Base-by-base conservation (phyloP, 108 stramenopile genomes). In the Discostella pseudostelligera region DNA sequence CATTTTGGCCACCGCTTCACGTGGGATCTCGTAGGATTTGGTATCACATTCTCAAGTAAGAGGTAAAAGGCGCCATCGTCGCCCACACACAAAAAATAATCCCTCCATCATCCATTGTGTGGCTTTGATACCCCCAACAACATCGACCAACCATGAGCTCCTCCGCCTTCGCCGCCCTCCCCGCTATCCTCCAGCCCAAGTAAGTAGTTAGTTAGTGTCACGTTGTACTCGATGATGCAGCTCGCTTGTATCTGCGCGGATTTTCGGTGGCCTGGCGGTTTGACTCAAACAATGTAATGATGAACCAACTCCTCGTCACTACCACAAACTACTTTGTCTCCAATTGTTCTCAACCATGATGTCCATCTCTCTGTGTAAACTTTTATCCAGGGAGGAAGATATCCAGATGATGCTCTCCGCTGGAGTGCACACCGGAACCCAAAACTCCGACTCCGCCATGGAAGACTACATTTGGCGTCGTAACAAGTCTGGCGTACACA, bases 341-440 rank as follows among this genome's bases (percentile, higher is more conserved):
- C 56, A 20, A 14, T 21, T 26, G 7, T 26, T 35, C 20, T 26
- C 1, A 40, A 8, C 36, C 56, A 11, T 37, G 2, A 25, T 67
- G n/a, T n/a, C n/a, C 20, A 67, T 29, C 28, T 10, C 21, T 0
- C 44, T 35, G 14, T 8, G 8, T n/a, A 22, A 36, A 28, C 46
- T 28, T 36, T 81, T 86, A 65, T 78, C 83, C 83, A 98, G 93
- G 87, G 98, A 99, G 88, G 97, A 99, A 79, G 99, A 98, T 89
- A 96, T 99, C 94, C 97, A 98, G 76, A 96, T 96, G 95, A 95
- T 99, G 96, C 88, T 99, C 74, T 87, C 94, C 65, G 99, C 98
- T 74, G 90, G 96, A 79, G 97, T 96, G 58, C 99, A 99, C 89
- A 97, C 97, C 70, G 99, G 99, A 70, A 97, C 98, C 69, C 87